Evolutionary conservation across 2,329 filamentous ascomycete genomes (phyloP).

Genomic region (Beauveria caledonica): DNA sequence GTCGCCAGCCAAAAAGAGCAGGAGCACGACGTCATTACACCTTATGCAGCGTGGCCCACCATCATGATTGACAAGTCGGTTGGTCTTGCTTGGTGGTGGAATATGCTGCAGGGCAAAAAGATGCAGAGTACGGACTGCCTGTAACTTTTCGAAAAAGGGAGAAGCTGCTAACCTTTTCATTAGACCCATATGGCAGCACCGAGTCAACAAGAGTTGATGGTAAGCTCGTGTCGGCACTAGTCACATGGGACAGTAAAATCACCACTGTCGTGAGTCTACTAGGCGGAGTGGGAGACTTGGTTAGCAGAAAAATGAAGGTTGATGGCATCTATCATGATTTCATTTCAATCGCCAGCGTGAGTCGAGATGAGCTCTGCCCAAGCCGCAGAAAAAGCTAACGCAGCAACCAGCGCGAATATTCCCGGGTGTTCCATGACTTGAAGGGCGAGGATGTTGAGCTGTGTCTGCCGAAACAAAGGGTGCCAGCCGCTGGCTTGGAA

Average conservation of each 20-base stretch:
- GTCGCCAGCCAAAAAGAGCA: constrained; percentile 31
- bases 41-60: constrained; percentile 31
- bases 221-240: constrained; percentile 28
- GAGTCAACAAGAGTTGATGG: constrained; percentile 33
- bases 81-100: constrained; percentile 34
- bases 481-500: constrained; percentile 19
- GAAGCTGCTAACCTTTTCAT: background rate
- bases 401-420: constrained; percentile 21
- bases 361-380: background rate
- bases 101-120: constrained; percentile 32
- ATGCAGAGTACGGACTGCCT: constrained; percentile 30
- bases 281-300: constrained; percentile 30
- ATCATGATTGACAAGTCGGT: constrained; percentile 29
- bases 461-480: constrained; percentile 19
- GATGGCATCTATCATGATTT: constrained; percentile 32
- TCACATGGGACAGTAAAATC: constrained; percentile 37
- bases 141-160: background rate
- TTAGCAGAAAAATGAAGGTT: constrained; percentile 28
- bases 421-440: constrained; percentile 20
- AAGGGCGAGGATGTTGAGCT: constrained; percentile 23
- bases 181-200: constrained; percentile 33
- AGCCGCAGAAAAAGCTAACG: background rate
- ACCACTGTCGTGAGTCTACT: constrained; percentile 31
- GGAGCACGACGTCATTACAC: constrained; percentile 33
- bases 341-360: constrained; percentile 21